Evolutionary conservation across 139 green algal genomes (phyloP).

Genomic region (Picochlorum sp.): DNA sequence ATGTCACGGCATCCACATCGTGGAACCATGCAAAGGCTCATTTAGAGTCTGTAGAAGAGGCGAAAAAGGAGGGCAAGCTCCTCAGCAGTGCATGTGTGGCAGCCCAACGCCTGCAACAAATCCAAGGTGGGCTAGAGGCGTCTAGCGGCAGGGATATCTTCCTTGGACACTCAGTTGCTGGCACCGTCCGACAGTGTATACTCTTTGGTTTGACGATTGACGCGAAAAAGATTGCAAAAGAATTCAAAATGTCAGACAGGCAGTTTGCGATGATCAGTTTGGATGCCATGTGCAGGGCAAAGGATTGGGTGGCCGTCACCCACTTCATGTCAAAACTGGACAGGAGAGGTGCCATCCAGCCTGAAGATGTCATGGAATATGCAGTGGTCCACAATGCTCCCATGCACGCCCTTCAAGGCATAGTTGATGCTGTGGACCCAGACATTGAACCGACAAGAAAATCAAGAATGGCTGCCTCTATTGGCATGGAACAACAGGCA

Average conservation of each 20-base stretch:
- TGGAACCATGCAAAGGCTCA: background rate
- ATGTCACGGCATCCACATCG: background rate
- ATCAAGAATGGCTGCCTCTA: too few species aligned
- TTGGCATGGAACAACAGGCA: too few species aligned
- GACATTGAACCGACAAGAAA: background rate
- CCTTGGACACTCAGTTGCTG: slow-evolving; percentile 17
- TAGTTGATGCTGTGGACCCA: slow-evolving; percentile 16
- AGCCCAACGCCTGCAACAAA: slow-evolving; percentile 10
- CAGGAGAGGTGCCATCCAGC: slow-evolving; percentile 1
- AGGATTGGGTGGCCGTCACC: slow-evolving; percentile 24
- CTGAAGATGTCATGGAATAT: slow-evolving; percentile 25
- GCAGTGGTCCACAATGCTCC: slow-evolving; percentile 16
- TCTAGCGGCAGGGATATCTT: slow-evolving; percentile 25
- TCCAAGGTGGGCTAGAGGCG: slow-evolving; percentile 17
- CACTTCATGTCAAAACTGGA: slow-evolving; percentile 19
- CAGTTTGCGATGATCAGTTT: slow-evolving; percentile 17
- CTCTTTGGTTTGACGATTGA: slow-evolving; percentile 22
- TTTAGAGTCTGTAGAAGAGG: background rate
- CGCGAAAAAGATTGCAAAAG: slow-evolving; percentile 12
- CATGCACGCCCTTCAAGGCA: slow-evolving; percentile 11
- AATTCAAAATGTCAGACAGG: slow-evolving; percentile 28
- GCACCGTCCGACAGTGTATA: slow-evolving; percentile 25
- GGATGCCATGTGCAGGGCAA: background rate
- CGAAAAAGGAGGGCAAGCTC: background rate
- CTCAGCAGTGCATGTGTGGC: slow-evolving; percentile 10